Evolutionary conservation across 1,284 basidiomycete species (phyloP), one percentile per base, ranked within the genome.

Genomic region (Takashimella koratensis): DNA sequence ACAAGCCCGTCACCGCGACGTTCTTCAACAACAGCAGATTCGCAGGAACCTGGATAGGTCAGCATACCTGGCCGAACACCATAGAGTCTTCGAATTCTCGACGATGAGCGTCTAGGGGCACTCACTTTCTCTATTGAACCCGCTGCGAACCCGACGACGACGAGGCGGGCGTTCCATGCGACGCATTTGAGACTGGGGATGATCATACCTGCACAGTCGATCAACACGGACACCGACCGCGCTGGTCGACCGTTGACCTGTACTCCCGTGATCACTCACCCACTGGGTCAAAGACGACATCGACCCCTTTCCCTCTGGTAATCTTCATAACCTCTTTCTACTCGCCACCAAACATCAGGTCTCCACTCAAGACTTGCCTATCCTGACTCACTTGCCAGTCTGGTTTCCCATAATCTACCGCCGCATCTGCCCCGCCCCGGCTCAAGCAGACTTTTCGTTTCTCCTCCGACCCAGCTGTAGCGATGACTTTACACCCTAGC

Each of bases 101-200:
- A 27, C 27, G n/a, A 21, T 22, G n/a, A n/a, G 13, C 4, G 16
- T 3, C 10, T 36, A 16, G 30, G 16, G 30, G 8, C 8, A 54
- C 74, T 21, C 47, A 90, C 88, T 77, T 92, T 92, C 73, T 98
- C 94, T 58, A 98, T 96, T 6, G 78, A 75, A 10, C 93, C 90
- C 10, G 84, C 86, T 5, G 89, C 91, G 75, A 96, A 94, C 16
- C 95, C 95, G 50, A 98, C 86, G 23, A 98, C 88, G 20, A 98
- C 69, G 3, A 90, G 85, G 12, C 95, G 83, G 2, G 92, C 91
- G 74, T 95, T 95, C 86, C 92, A 97, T 1, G 88, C 89, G 54
- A 95, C 90, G 71, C 90, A 94, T 73, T 95, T 95, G 56, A 96
- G 71, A 25, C 66, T 62, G 4, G 62, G 58, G 20, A 70, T 62